phyloP scores from a whole-genome alignment of 2,329 filamentous ascomycete species.

The Xylariaceae sp. region DNA sequence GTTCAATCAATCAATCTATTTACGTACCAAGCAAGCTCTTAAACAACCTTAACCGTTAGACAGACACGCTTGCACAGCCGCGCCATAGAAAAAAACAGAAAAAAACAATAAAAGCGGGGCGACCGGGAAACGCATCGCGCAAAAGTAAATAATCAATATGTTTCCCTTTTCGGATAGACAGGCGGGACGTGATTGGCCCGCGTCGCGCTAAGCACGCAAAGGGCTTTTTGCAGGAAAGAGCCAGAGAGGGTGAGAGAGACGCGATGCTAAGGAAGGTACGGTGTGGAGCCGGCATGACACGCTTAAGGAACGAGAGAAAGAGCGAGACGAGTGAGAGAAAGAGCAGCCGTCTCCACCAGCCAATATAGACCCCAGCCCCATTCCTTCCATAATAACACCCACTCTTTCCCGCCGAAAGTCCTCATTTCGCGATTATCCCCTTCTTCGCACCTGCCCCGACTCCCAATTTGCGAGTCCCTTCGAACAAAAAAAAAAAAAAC shows the following conservation, averaged over 20 bases:
- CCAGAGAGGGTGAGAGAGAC: slow-evolving; percentile 14
- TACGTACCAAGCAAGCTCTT: background rate
- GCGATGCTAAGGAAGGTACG: slow-evolving; percentile 25
- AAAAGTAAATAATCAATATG: slow-evolving; percentile 29
- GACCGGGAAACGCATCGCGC: slow-evolving; percentile 26
- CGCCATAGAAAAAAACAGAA: background rate
- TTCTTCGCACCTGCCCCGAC: background rate
- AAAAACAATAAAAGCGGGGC: slow-evolving; percentile 7
- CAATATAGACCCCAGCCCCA: slow-evolving; percentile 20
- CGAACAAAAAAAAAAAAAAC: too few species aligned
- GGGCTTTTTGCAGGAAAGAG: background rate
- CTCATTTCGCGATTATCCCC: slow-evolving; percentile 10
- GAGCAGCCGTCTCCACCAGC: slow-evolving; percentile 6
- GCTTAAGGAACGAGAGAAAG: slow-evolving; percentile 15
- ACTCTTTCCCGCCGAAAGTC: slow-evolving; percentile 13
- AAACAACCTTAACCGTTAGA: background rate
- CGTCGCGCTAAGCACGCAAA: slow-evolving; percentile 13
- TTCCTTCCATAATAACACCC: slow-evolving; percentile 23
- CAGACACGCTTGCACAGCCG: background rate
- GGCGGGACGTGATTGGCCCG: slow-evolving; percentile 25
- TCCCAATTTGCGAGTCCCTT: background rate
- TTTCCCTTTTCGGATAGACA: slow-evolving; percentile 29
- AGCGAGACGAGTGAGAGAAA: too few species aligned
- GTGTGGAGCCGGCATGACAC: slow-evolving; percentile 25
- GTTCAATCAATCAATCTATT: background rate